Base-by-base conservation (phyloP, 2,329 filamentous ascomycete genomes). In the Fusarium guadeloupense region DNA sequence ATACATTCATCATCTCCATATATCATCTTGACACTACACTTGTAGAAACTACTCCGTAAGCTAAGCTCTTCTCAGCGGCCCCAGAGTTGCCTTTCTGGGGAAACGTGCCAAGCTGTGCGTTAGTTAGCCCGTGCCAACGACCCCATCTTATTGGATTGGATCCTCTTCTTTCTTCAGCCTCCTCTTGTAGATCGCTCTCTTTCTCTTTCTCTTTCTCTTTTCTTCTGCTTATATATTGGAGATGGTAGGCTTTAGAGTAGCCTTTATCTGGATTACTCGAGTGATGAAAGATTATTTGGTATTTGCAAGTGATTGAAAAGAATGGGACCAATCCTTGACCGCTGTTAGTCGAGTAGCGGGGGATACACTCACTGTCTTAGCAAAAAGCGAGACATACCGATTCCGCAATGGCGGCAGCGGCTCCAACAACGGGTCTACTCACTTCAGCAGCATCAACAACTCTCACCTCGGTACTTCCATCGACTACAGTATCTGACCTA, bases 41-140 rank as follows among this genome's bases (percentile, higher is more conserved):
- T 25, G 5, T 7, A 25, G 23, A 25, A 3, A 25, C 8, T 25
- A 25, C 23, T 25, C 23, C 23, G 23, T 34, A 41, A 39, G 40
- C 38, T 31, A 37, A 35, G 28, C 39, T 48, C 39, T 37, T 4
- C 47, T 39, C 41, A 37, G 43, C 43, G 30, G 19, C 55, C 34
- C 38, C 55, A 28, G 26, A 37, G 19, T 34, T 62, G 37, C 57
- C 54, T 23, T 43, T 56, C 53, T 50, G 47, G 66, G 66, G 56
- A 66, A 69, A 54, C 34, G 47, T 44, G 66, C 66, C 64, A 69
- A 69, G 66, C 31, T 52, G 54, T 43, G 37, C n/a, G 44, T 25
- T 25, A 25, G 23, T 25, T 25, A 5, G 40, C 40, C 55, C 47
- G 13, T 59, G 54, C 51, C 53, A 53, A 35, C 40, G 30, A 33